Conservation (phyloP, 2,329 filamentous ascomycete species). For the Epicoccum sorghinum region DNA sequence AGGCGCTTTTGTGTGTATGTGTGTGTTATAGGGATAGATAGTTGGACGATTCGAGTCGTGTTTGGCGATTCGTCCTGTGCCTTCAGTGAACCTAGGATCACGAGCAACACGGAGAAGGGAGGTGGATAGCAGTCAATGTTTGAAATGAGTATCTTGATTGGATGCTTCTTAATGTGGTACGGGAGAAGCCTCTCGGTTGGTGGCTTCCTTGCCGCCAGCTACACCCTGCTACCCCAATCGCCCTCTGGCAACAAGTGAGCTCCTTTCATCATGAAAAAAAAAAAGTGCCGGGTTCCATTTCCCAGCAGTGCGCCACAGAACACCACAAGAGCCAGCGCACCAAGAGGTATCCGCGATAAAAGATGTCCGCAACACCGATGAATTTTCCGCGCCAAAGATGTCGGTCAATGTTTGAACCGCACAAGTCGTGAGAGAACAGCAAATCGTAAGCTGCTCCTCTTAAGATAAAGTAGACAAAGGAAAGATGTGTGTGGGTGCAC, state of each 20-base stretch:
- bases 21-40: background rate
- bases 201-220: slow-evolving; percentile 9
- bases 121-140: background rate
- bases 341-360: slow-evolving; percentile 35
- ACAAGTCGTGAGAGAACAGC: slow-evolving; percentile 34
- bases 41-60: background rate
- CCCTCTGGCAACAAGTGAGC: background rate
- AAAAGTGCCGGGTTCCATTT: slow-evolving; percentile 1
- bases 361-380: slow-evolving; percentile 21
- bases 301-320: slow-evolving; percentile 14
- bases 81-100: background rate
- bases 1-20: background rate
- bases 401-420: slow-evolving; percentile 24
- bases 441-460: slow-evolving; percentile 34
- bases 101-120: background rate
- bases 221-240: background rate
- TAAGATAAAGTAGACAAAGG: slow-evolving; percentile 29
- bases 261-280: background rate
- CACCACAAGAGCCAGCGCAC: slow-evolving; percentile 33
- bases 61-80: background rate
- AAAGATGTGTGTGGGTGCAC: slow-evolving; percentile 20
- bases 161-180: background rate
- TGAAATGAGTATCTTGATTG: slow-evolving; percentile 10
- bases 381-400: slow-evolving; percentile 34
- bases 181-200: background rate